Evolutionary conservation across 2,329 filamentous ascomycete species (phyloP).

Genomic region (Venturia effusa): DNA sequence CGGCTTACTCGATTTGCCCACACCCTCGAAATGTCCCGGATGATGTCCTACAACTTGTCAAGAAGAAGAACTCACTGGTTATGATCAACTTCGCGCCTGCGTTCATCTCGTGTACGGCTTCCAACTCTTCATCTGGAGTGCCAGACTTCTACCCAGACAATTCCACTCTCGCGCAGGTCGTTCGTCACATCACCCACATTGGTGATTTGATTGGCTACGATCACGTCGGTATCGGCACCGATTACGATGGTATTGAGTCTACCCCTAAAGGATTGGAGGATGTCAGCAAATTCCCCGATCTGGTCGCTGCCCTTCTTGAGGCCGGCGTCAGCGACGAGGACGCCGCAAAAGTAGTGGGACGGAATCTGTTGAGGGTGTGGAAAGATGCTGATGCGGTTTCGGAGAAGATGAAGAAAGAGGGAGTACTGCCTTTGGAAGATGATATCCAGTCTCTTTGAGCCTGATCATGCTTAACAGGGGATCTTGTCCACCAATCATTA

Average conservation of each 20-base stretch:
- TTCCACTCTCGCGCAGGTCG: constrained; percentile 66
- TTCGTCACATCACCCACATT: constrained; percentile 71
- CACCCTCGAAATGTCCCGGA: constrained; percentile 89
- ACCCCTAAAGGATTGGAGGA: constrained; percentile 71
- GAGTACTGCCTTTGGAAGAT: constrained; percentile 33
- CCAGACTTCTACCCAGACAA: constrained; percentile 58
- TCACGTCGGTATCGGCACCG: constrained; percentile 77
- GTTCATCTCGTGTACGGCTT: constrained; percentile 66
- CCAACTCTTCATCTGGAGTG: constrained; percentile 49
- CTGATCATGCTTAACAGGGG: background rate
- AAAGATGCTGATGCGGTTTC: constrained; percentile 64
- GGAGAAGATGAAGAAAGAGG: constrained; percentile 45
- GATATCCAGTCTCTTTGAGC: constrained; percentile 17
- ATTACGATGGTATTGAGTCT: constrained; percentile 67
- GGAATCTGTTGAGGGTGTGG: constrained; percentile 80
- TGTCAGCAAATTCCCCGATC: constrained; percentile 69
- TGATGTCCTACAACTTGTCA: constrained; percentile 66
- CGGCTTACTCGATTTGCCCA: constrained; percentile 67
- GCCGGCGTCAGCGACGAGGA: constrained; percentile 66
- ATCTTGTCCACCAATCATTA: background rate
- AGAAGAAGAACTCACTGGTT: constrained; percentile 61
- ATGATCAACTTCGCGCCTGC: constrained; percentile 85
- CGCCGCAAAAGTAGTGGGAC: constrained; percentile 63
- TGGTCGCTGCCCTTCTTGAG: constrained; percentile 64
- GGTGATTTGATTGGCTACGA: constrained; percentile 75